Evolutionary conservation across 2,329 filamentous ascomycete species (phyloP), one percentile per base, ranked within the genome.

Genomic region (Boeremia exigua): DNA sequence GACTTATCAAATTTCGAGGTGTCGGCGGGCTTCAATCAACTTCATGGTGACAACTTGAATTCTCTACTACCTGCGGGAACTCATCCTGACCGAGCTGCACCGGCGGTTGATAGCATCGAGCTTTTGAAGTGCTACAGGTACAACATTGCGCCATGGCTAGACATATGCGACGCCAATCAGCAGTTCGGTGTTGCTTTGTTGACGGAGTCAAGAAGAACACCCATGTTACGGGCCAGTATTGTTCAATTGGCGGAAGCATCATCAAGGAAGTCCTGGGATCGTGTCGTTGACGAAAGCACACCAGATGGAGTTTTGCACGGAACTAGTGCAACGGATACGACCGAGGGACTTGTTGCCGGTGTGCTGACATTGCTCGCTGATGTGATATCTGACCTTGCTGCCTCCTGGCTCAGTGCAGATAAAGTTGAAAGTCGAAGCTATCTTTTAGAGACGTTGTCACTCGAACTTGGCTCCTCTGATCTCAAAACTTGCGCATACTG

Each of bases 141-240:
- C 1, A 78, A 84, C 52, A 79, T 84, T 36, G 82, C 82, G 3
- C 80, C 80, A 19, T 84, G 82, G 81, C 78, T 86, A 3, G 84
- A 86, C 61, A 86, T 84, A 68, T 84, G 85, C 47, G 83, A 86
- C 54, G 75, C 77, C 27, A 72, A 80, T 12, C 79, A 80, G 11
- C 79, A 80, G 39, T 86, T 86, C 62, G 80, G 81, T 15, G 78
- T 81, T 1, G 77, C 81, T 10, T 72, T 86, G 2, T 80, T 83
- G 0, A 69, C 81, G 2, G 69, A 84, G 28, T 81, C 82, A 1
- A 78, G 45, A 1, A 78, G 37, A 74, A 71, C 23, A 80, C 79
- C 23, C 72, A 77, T 0, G 72, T 79, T 23, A 60, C 84, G 2
- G 5, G 12, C 14, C 28, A 17, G 33, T 11, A 7, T 53, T 23